Evolutionary conservation across 2,329 filamentous ascomycete species (phyloP).

Genomic region (Claviceps fusiformis): DNA sequence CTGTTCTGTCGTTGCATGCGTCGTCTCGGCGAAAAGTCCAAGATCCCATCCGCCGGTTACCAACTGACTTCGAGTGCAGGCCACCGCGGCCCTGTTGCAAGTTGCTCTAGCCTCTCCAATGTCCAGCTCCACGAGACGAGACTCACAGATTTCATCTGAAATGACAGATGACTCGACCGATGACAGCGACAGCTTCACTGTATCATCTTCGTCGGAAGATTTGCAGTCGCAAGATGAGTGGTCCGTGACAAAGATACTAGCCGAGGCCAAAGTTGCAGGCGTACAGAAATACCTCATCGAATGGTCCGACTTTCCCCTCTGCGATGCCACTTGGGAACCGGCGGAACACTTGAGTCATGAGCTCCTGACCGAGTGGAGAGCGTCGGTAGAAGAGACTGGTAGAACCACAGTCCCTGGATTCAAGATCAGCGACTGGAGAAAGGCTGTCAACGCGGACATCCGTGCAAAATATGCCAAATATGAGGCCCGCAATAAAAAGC

Average conservation of each 20-base stretch:
- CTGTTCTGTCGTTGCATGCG: neutral
- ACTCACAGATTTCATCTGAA: neutral
- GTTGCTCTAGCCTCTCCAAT: neutral
- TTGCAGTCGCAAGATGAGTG: constrained; percentile 29
- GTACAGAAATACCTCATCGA: constrained; percentile 20
- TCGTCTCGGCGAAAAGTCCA: neutral
- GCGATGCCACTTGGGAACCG: constrained; percentile 37
- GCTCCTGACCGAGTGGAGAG: constrained; percentile 29
- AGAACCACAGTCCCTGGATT: constrained; percentile 22
- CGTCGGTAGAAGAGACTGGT: constrained; percentile 22
- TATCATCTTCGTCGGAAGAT: constrained; percentile 21
- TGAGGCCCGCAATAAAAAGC: constrained; percentile 28
- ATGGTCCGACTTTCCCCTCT: constrained; percentile 23
- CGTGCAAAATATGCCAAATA: constrained; percentile 23
- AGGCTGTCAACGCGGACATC: constrained; percentile 16
- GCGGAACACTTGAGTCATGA: constrained; percentile 25
- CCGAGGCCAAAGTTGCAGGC: constrained; percentile 23
- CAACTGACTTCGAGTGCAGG: neutral
- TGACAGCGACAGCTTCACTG: constrained; percentile 15
- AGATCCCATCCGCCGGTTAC: neutral
- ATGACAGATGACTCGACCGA: neutral
- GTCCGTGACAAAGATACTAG: constrained; percentile 37
- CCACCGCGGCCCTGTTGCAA: neutral
- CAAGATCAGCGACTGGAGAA: constrained; percentile 23
- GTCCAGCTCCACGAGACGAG: neutral